These are phyloP conservation scores for Skeletonema grethae DNA, from an alignment of 108 stramenopile genomes.

Conservation along the genomic window DNA sequence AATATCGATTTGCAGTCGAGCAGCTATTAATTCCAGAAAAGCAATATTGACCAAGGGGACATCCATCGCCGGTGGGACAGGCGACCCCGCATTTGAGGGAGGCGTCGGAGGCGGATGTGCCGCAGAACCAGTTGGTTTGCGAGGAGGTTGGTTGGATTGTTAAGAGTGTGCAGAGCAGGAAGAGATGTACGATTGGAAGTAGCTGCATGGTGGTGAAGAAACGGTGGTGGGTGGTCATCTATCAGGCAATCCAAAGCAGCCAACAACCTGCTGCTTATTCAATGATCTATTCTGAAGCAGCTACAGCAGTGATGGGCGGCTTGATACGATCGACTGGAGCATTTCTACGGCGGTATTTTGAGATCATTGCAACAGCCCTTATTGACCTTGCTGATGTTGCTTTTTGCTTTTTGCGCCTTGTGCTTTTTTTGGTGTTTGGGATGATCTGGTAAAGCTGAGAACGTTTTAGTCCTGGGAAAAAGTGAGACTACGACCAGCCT, in stretches of 20 bases:
- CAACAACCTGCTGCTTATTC: background rate
- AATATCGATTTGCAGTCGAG: constrained; percentile 10
- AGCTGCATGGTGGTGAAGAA: background rate
- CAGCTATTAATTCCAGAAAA: constrained; percentile 6
- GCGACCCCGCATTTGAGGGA: background rate
- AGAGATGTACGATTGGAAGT: background rate
- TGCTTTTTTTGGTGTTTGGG: too few species aligned
- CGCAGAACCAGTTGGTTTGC: constrained; percentile 18
- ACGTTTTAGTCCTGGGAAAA: too few species aligned
- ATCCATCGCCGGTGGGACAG: constrained; percentile 18
- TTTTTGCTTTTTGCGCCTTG: too few species aligned
- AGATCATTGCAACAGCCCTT: too few species aligned
- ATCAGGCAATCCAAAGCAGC: too few species aligned
- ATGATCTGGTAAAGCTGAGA: too few species aligned
- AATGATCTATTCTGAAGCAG: background rate
- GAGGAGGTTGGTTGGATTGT: background rate
- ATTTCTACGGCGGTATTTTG: too few species aligned
- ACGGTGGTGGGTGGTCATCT: background rate
- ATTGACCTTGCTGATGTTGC: too few species aligned
- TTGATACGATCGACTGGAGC: too few species aligned
- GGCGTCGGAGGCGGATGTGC: background rate
- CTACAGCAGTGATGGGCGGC: background rate
- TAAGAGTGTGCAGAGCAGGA: background rate
- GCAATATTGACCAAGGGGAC: constrained; percentile 11
- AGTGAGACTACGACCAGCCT: too few species aligned